Base-by-base conservation (phyloP, 371 early-diverging fungal species). In the Circinella minor region DNA sequence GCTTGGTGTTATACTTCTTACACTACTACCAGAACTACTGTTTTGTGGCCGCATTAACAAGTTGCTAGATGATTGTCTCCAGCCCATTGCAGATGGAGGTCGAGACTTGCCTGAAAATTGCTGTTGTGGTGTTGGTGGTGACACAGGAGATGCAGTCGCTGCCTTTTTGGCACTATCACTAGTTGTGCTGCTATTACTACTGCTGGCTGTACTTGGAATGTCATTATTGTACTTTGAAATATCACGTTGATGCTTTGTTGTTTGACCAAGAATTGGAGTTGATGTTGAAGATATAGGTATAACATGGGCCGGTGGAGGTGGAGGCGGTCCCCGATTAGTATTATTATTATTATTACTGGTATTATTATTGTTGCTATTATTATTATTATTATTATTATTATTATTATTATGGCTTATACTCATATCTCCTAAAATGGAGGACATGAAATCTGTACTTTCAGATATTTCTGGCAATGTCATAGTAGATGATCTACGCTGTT, bases 401-500 rank as follows among this genome's bases (percentile, higher is more conserved):
- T 38, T 17, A 8, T n/a, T 51, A 37, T 68, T n/a, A 36, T 62
- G n/a, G 18, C 61, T 17, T 54, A 47, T 13, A 17, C 36, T 57
- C 34, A 68, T 51, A 37, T 62, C 48, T 36, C 70, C 70, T 27
- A 70, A 57, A 4, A 70, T 59, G 34, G 70, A 65, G 1, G 61
- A 60, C 14, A 65, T 65, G 36, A 70, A 70, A 27, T 70, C 70
- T 36, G n/a, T 61, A 11, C 43, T 62, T 51, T 70, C 70, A 36
- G 60, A 39, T 15, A 70, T 70, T 38, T 70, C 70, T 11, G 70
- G 70, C 34, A 70, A 51, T 6, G 65, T 60, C 60, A 70, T 46
- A 5, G 18, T 18, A 11, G 70, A 65, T 10, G 18, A 49, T 9
- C 55, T 51, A 36, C 62, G n/a, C 15, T 34, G 39, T 47, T 46